Evolutionary conservation across 345 rosid genomes (phyloP), one percentile per base, ranked within the genome.

Genomic region (Xanthoceras sorbifolium): DNA sequence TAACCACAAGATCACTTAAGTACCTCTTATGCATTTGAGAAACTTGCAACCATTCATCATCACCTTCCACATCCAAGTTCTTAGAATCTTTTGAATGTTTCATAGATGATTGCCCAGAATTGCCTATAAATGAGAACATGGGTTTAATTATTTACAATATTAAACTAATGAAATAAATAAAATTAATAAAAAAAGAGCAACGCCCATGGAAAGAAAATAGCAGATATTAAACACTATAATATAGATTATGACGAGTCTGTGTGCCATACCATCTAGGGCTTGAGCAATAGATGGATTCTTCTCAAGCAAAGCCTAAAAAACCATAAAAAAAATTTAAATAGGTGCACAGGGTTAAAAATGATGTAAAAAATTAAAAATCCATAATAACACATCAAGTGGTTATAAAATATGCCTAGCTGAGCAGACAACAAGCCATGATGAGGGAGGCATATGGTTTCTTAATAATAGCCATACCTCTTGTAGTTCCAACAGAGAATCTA

Each of bases 21-120:
- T 89, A 92, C 98, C 97, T 92, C 69, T 64, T 83, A 65, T 88
- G 94, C 90, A 91, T 81, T 73, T 87, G 80, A 38, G 89, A 91
- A 80, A 92, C 77, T 71, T 4, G 78, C 36, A 48, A 60, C 98
- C 99, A 92, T 79, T 89, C 99, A 69, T 88, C 85, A 65, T 84
- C 90, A 66, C 74, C 83, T 79, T 90, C 91, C 10, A 69, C 74
- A 70, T 83, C 86, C 57, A 72, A 76, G 77, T 77, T 76, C 29
- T 69, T 68, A 67, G 82, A 77, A 70, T 82, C 88, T 72, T 81
- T 73, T 28, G 79, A 75, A 66, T 4, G 79, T 74, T 71, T 75
- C 65, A 73, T 77, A 12, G 84, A 77, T 69, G 80, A 59, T 57
- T 76, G 72, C 26, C 77, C 78, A 78, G 74, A 70, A 77, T 74